These are phyloP conservation scores for Aspergillus coremiiformis DNA, from an alignment of 495 filamentous ascomycete species.

Conservation along the genomic window DNA sequence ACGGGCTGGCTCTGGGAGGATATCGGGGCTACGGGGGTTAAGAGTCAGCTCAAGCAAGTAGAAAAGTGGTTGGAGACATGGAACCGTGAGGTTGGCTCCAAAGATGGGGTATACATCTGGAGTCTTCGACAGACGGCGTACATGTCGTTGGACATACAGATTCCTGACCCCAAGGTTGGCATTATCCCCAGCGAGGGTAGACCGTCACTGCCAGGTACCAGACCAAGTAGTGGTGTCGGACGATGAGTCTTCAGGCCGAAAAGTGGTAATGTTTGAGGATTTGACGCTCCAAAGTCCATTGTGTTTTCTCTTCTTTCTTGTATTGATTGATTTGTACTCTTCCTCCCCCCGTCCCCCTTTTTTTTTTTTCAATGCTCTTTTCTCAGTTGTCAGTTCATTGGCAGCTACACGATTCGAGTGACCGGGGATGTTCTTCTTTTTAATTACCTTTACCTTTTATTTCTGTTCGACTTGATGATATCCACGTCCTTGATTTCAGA, in stretches of 20 bases:
- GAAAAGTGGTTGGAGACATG: constrained; percentile 75
- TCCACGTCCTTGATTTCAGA: constrained; percentile 9
- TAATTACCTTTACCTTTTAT: constrained; percentile 4
- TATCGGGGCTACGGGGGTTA: constrained; percentile 62
- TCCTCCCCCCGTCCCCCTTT: too few relatives aligned
- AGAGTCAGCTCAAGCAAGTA: constrained; percentile 55
- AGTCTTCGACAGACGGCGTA: constrained; percentile 76
- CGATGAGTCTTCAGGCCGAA: neutral
- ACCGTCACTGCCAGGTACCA: constrained; percentile 31
- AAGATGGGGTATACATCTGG: constrained; percentile 61
- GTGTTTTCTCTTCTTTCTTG: constrained; percentile 10
- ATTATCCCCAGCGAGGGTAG: constrained; percentile 36
- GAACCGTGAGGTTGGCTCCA: constrained; percentile 58
- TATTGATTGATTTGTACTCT: too few relatives aligned
- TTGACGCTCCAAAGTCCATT: constrained; percentile 11
- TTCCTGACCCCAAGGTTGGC: constrained; percentile 69
- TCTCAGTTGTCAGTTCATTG: constrained; percentile 5
- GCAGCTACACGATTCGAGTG: constrained; percentile 9
- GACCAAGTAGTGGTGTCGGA: constrained; percentile 32
- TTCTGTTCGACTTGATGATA: constrained; percentile 9
- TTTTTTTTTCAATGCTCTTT: constrained; percentile 12
- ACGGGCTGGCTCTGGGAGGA: constrained; percentile 96
- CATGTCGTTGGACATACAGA: constrained; percentile 81
- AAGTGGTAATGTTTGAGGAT: neutral
- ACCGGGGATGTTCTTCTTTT: constrained; percentile 2